These are phyloP conservation scores for Phragmites australis DNA, from an alignment of 176 grass and related monocot species.

Conservation along the genomic window DNA sequence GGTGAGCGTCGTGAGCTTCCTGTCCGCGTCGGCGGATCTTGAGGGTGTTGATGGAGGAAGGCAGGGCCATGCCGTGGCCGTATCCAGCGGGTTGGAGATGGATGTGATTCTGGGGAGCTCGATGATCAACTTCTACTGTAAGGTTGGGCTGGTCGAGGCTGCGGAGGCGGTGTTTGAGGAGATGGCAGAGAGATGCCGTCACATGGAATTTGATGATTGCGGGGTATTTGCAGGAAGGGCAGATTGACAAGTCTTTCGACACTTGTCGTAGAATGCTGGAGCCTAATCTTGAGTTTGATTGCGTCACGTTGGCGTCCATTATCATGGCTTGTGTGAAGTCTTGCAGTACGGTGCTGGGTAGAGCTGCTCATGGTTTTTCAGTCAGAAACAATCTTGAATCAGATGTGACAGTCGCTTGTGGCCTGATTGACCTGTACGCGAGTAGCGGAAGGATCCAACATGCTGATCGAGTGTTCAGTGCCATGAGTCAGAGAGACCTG, in stretches of 20 bases:
- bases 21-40: slow-evolving; percentile 44
- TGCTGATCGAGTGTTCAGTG: slow-evolving; percentile 47
- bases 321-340: slow-evolving; percentile 60
- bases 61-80: slow-evolving; percentile 59
- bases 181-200: slow-evolving; percentile 59
- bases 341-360: slow-evolving; percentile 38
- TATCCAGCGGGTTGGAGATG: slow-evolving; percentile 55
- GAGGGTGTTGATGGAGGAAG: slow-evolving; percentile 52
- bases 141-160: slow-evolving; percentile 61
- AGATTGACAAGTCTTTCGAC: slow-evolving; percentile 42
- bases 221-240: slow-evolving; percentile 58
- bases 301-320: slow-evolving; percentile 58
- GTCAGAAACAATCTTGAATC: slow-evolving; percentile 52
- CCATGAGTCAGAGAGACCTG: slow-evolving; percentile 44
- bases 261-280: slow-evolving; percentile 57
- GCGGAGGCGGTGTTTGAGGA: slow-evolving; percentile 56
- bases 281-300: slow-evolving; percentile 55
- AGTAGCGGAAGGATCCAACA: slow-evolving; percentile 47
- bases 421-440: slow-evolving; percentile 65
- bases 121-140: slow-evolving; percentile 65
- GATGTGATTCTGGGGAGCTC: slow-evolving; percentile 68
- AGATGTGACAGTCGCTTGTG: slow-evolving; percentile 54
- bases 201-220: slow-evolving; percentile 81
- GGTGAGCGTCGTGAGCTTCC: slow-evolving; percentile 58
- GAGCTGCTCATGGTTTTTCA: slow-evolving; percentile 69